Percentiles rank a stretch among this genome's conserved stretches.
phyloP scores from a whole-genome alignment of 2,329 filamentous ascomycete species.

The Neurospora sp. region DNA sequence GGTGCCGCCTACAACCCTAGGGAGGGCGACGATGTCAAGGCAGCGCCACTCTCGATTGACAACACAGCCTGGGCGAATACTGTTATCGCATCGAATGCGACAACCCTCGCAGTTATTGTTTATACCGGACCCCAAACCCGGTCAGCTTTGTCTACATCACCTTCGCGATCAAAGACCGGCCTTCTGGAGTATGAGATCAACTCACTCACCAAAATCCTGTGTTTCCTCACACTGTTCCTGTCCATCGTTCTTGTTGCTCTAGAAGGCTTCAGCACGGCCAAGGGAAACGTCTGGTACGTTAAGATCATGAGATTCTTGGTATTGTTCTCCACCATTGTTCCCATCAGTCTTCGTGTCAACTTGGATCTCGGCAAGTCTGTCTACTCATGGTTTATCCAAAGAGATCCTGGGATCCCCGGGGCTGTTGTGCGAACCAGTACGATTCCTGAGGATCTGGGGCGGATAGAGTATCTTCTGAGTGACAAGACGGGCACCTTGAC shows the following conservation, averaged over 20 bases:
- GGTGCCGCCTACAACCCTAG: conserved; percentile 8
- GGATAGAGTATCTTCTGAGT: conserved; percentile 91
- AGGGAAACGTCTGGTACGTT: conserved; percentile 75
- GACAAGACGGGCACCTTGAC: conserved; percentile 98
- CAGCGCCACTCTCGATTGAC: conserved; percentile 77
- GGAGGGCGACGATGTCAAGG: conserved; percentile 35
- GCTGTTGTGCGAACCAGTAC: conserved; percentile 94
- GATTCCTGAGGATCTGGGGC: conserved; percentile 89
- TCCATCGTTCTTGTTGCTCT: conserved; percentile 83
- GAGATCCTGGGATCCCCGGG: conserved; percentile 78
- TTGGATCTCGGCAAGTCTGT: conserved; percentile 95
- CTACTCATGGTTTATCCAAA: conserved; percentile 91
- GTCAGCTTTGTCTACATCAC: conserved; percentile 84
- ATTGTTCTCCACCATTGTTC: conserved; percentile 97
- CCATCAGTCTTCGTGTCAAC: conserved; percentile 92
- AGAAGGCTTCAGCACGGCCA: conserved; percentile 64
- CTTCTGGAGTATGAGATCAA: conserved; percentile 95
- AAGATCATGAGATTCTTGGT: conserved; percentile 98
- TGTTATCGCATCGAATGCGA: conserved; percentile 85
- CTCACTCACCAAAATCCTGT: conserved; percentile 90
- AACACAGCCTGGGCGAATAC: conserved; percentile 99
- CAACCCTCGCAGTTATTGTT: conserved; percentile 78
- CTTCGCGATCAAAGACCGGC: conserved; percentile 88
- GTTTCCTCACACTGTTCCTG: conserved; percentile 73
- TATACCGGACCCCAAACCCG: conserved; percentile 94